Base-by-base conservation (phyloP, 768 basidiomycete species). In the Cubamyces lactineus region DNA sequence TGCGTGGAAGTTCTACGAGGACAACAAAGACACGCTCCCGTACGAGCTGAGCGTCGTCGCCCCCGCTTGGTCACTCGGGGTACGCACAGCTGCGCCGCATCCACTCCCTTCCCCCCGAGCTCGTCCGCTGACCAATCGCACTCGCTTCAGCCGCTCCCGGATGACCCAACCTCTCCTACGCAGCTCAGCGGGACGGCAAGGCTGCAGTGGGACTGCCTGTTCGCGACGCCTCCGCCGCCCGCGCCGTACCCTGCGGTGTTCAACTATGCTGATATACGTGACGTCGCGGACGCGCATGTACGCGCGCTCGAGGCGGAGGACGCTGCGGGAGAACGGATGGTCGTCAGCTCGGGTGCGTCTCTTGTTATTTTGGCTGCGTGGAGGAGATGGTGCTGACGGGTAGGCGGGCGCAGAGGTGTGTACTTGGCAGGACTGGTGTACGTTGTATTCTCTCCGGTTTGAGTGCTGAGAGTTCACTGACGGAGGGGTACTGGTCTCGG, bases 211-310 rank as follows among this genome's bases (percentile, higher is more conserved):
- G 75, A 84, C 61, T 80, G 82, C 54, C 47, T 48, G 7, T 48
- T 48, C 23, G 24, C 21, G 9, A 17, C 3, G 4, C 21, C 47
- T 5, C 11, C 47, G 12, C 47, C 47, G 12, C 23, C 17, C 11
- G 47, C 12, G 11, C 47, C 11, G 4, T 24, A 24, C 13, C 47
- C 47, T 8, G 23, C 16, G 21, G n/a, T 17, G 9, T 19, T 45
- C 19, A 56, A 56, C 54, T 66, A 57, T 52, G 55, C 82, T 30
- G 82, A 86, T 56, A 84, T 85, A 4, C 79, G 83, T 5, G 85
- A 86, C 69, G 68, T 84, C 38, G 84, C 81, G 0, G 70, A 74
- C 15, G 83, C 80, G 0, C 87, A 88, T 65, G 76, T 78, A 1
- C 69, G 74, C 5, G 84, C 84, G 4, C 69, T 90, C 38, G 77